Evolutionary conservation across 106 monocot genomes (phyloP).

Genomic region (Posidonia australis): DNA sequence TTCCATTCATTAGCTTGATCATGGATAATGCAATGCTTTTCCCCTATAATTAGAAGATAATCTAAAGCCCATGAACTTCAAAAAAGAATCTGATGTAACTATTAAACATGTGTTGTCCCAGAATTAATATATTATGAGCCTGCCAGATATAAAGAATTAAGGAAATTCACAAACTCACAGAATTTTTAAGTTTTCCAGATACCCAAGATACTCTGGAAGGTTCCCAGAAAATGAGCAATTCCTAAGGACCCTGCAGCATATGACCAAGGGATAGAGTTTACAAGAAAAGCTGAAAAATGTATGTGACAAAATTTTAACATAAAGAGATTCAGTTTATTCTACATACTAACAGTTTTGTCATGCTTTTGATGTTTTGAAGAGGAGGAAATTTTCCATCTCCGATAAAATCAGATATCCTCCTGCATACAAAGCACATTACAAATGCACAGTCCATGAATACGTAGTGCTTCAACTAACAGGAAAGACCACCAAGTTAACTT

Average conservation of each 20-base stretch:
- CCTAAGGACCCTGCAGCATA: conserved; percentile 30
- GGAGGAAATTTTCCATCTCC: conserved; percentile 39
- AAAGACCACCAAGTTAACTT: no score
- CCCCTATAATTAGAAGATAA: no score
- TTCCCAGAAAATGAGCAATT: conserved; percentile 39
- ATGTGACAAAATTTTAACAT: neutral
- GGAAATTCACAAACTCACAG: conserved; percentile 3
- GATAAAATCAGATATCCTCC: conserved; percentile 37
- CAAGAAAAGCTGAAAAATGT: neutral
- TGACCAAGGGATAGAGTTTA: neutral
- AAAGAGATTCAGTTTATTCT: neutral
- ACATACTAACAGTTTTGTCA: conserved; percentile 26
- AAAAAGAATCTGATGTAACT: no score
- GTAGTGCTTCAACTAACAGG: no score
- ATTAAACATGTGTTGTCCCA: no score
- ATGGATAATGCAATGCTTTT: no score
- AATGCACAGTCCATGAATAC: no score
- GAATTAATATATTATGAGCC: no score
- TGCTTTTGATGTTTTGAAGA: conserved; percentile 18
- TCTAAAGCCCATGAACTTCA: no score
- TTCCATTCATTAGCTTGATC: no score
- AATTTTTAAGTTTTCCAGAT: conserved; percentile 14
- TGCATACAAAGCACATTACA: conserved; percentile 5
- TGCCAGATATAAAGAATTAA: no score
- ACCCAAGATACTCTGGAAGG: conserved; percentile 36